These are phyloP conservation scores for Vitis hybrid DNA, from an alignment of 177 flowering plant species.

Conservation along the genomic window DNA sequence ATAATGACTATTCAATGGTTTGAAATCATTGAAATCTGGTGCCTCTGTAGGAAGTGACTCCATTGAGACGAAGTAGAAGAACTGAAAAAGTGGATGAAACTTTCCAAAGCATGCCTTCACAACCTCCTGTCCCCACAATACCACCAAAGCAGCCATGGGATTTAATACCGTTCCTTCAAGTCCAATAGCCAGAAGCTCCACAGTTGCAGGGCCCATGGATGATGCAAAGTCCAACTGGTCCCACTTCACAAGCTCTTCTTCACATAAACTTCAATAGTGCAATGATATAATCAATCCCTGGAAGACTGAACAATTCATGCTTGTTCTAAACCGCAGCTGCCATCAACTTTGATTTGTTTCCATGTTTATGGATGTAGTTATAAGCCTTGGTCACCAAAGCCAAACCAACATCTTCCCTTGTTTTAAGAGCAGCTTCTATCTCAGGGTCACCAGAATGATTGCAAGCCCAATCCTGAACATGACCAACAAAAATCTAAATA, in stretches of 20 bases:
- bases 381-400: constrained; percentile 25
- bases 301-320: no score
- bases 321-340: no score
- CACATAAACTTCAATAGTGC: no score
- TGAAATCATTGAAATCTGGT: constrained; percentile 59
- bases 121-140: constrained; percentile 84
- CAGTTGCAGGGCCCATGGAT: no score
- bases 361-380: no score
- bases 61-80: constrained; percentile 86
- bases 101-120: constrained; percentile 97
- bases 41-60: constrained; percentile 87
- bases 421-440: constrained; percentile 73
- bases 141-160: constrained; percentile 99
- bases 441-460: constrained; percentile 90
- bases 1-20: constrained; percentile 75
- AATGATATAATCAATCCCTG: no score
- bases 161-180: constrained; percentile 58
- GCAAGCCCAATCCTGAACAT: constrained; percentile 92
- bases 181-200: no score
- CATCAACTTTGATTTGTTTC: no score
- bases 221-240: no score
- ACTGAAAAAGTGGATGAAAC: constrained; percentile 94
- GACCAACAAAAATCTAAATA: constrained; percentile 98
- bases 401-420: constrained; percentile 86
- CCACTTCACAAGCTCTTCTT: no score